Percentiles rank a stretch among this genome's conserved stretches.
phyloP scores from a whole-genome alignment of 805 yeast species.

The Lipomyces oligophaga region DNA sequence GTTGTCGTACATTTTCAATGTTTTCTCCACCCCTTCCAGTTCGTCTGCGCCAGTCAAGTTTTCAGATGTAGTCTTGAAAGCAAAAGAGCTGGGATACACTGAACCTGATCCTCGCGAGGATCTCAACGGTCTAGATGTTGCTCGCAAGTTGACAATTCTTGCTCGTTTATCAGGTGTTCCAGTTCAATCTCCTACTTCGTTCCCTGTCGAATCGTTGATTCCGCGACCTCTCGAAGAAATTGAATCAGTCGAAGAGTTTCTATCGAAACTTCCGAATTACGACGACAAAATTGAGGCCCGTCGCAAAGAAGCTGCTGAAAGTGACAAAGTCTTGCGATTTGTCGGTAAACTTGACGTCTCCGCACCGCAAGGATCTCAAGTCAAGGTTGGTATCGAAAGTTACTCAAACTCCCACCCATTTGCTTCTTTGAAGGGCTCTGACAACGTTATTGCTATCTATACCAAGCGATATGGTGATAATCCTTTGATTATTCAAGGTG shows the following conservation, averaged over 20 bases:
- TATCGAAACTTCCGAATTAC: constrained; percentile 74
- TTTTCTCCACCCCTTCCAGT: constrained; percentile 64
- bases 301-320: constrained; percentile 74
- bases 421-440: constrained; percentile 92
- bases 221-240: constrained; percentile 80
- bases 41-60: constrained; percentile 59
- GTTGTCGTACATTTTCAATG: constrained; percentile 89
- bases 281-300: constrained; percentile 75
- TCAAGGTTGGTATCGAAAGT: constrained; percentile 77
- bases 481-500: constrained; percentile 96
- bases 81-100: constrained; percentile 89
- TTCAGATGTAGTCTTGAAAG: constrained; percentile 83
- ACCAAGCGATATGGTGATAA: constrained; percentile 81
- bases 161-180: constrained; percentile 87
- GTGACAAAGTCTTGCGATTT: constrained; percentile 85
- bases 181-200: constrained; percentile 82
- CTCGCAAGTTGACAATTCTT: constrained; percentile 94
- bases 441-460: constrained; percentile 87
- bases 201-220: constrained; percentile 90
- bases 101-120: constrained; percentile 99
- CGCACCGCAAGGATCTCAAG: constrained; percentile 41
- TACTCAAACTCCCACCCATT: constrained; percentile 92
- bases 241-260: constrained; percentile 45
- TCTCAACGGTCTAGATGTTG: constrained; percentile 95
- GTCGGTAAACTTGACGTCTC: constrained; percentile 82